These are phyloP conservation scores for Coniochaeta prunicola DNA, from an alignment of 2,329 filamentous ascomycete species.

Conservation along the genomic window DNA sequence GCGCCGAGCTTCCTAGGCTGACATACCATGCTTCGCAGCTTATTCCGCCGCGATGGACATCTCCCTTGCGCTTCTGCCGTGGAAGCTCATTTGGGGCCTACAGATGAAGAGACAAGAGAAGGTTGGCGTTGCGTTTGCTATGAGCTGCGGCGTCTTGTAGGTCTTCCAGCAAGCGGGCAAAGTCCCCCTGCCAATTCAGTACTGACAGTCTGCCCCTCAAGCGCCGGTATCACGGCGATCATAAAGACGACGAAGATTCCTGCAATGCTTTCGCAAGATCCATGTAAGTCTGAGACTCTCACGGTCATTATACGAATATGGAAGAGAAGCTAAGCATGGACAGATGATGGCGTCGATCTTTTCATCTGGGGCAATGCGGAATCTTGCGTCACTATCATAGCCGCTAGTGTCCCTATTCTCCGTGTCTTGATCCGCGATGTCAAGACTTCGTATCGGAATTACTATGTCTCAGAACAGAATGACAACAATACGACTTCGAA, in stretches of 20 bases:
- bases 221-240: constrained; percentile 4
- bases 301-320: not conserved
- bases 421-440: constrained; percentile 15
- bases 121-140: constrained; percentile 4
- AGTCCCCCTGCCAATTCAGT: not conserved
- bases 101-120: constrained; percentile 5
- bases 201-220: not conserved
- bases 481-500: not conserved
- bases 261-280: constrained; percentile 3
- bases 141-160: constrained; percentile 5
- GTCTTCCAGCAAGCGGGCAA: too few species aligned
- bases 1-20: not conserved
- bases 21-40: constrained; percentile 6
- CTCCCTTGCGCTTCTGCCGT: constrained; percentile 1
- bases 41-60: constrained; percentile 9
- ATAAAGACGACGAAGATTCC: constrained; percentile 6
- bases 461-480: not conserved
- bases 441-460: constrained; percentile 3
- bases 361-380: constrained; percentile 21
- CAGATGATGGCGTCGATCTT: constrained; percentile 13
- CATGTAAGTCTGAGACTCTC: not conserved
- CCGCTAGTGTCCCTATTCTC: constrained; percentile 21
- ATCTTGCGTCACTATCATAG: constrained; percentile 18
- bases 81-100: constrained; percentile 2
- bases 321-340: not conserved